A percentile compares a stretch with the other conserved stretches of the same genome.
Conservation (phyloP, 2,329 filamentous ascomycete genomes). For the Aspergillus sojae region DNA sequence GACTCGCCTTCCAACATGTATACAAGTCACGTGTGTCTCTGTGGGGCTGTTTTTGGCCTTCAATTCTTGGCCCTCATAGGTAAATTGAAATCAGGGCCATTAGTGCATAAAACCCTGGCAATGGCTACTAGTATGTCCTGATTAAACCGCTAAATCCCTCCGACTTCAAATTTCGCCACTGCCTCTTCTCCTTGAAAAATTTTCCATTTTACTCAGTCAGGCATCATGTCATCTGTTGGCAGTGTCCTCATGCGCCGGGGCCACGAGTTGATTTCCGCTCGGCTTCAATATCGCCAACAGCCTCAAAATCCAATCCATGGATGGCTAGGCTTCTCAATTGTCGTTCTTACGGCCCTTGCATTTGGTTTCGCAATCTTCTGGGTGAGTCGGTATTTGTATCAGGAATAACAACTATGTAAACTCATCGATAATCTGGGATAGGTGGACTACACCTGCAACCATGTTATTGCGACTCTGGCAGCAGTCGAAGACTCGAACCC, state of each 20-base stretch:
- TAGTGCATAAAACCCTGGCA: too few relatives aligned
- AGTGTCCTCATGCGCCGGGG: neutral
- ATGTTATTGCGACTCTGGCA: conserved; percentile 63
- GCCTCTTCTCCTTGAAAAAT: neutral
- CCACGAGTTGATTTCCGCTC: neutral
- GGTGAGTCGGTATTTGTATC: neutral
- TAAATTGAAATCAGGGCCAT: too few relatives aligned
- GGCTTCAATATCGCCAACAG: neutral
- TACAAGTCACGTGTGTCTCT: too few relatives aligned
- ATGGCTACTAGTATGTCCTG: too few relatives aligned
- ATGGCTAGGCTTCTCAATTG: neutral
- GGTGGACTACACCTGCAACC: conserved; percentile 61
- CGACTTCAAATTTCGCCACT: neutral
- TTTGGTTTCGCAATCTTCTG: neutral
- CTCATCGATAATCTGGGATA: conserved; percentile 16
- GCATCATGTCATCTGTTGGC: neutral
- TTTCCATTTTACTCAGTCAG: neutral
- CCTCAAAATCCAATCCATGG: neutral
- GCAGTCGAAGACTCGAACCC: conserved; percentile 65
- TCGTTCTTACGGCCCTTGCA: neutral
- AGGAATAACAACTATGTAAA: neutral
- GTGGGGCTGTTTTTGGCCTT: too few relatives aligned
- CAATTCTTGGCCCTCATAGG: too few relatives aligned
- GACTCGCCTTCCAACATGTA: too few relatives aligned
- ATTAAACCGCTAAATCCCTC: neutral